Conservation (phyloP, 2,329 filamentous ascomycete genomes). For the Arthrocladium fulminans region DNA sequence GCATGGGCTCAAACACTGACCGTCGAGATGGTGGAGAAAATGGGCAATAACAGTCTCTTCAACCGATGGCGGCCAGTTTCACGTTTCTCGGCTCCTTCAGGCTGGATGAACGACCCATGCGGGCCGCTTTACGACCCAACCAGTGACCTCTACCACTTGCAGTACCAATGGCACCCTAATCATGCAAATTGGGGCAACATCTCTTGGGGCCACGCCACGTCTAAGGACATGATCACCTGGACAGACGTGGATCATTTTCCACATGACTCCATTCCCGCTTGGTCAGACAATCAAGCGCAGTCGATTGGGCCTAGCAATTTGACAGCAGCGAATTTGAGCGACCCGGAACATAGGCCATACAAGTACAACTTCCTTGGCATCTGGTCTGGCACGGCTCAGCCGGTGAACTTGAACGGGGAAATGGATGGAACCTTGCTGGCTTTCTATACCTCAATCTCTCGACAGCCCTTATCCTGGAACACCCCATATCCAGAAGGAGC, state of each 20-base stretch:
- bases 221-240: slow-evolving; percentile 33
- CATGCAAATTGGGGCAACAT: slow-evolving; percentile 37
- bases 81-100: slow-evolving; percentile 30
- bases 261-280: not conserved
- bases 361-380: slow-evolving; percentile 33
- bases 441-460: slow-evolving; percentile 41
- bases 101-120: slow-evolving; percentile 39
- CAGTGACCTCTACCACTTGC: slow-evolving; percentile 33
- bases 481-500: slow-evolving; percentile 37
- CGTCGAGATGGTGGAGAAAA: not conserved
- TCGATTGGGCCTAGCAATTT: slow-evolving; percentile 1
- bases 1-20: slow-evolving; percentile 11
- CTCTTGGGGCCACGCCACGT: slow-evolving; percentile 34
- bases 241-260: slow-evolving; percentile 23
- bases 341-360: no score
- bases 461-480: slow-evolving; percentile 39
- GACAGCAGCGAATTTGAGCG: slow-evolving; percentile 28
- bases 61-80: slow-evolving; percentile 25
- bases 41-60: slow-evolving; percentile 12
- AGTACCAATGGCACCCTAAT: slow-evolving; percentile 36
- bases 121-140: slow-evolving; percentile 32
- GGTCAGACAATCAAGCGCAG: not conserved
- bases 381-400: slow-evolving; percentile 33
- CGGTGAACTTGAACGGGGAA: slow-evolving; percentile 15
- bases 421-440: slow-evolving; percentile 36